Conservation (phyloP, 2,329 filamentous ascomycete genomes). For the Lanzia echinophila region DNA sequence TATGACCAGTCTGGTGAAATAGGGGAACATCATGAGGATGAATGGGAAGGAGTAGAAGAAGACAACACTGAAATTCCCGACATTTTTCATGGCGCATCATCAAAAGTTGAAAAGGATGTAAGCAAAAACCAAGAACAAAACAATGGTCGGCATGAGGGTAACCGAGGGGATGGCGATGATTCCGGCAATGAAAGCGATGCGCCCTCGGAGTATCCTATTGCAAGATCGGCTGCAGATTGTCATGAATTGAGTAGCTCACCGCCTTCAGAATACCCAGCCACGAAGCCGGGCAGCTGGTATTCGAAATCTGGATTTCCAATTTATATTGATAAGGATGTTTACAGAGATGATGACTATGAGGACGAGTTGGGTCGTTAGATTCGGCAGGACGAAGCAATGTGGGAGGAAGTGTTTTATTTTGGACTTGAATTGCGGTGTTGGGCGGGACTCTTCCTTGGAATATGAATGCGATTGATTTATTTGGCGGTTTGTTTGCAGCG, state of each 20-base stretch:
- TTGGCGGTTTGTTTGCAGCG: no score
- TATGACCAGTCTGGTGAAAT: constrained; percentile 11
- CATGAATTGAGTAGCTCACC: no score
- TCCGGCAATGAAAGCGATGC: constrained; percentile 9
- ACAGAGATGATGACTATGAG: constrained; percentile 12
- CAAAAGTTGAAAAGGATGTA: neutral
- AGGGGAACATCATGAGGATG: constrained; percentile 4
- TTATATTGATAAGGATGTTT: neutral
- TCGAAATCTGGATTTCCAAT: no score
- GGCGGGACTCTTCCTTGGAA: no score
- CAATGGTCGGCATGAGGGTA: neutral
- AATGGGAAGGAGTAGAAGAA: constrained; percentile 13
- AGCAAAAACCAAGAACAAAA: neutral
- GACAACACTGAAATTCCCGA: neutral
- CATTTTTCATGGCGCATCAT: no score
- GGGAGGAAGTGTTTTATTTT: no score
- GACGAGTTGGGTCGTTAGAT: constrained; percentile 1
- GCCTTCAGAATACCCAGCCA: no score
- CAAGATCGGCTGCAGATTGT: constrained; percentile 1
- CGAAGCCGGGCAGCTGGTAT: no score
- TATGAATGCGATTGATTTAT: no score
- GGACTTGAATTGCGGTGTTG: no score
- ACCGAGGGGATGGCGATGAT: neutral
- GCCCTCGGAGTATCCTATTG: constrained; percentile 13
- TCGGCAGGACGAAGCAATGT: no score